Evolutionary conservation across 1,284 basidiomycete species (phyloP).

Genomic region (Earliella scabrosa): DNA sequence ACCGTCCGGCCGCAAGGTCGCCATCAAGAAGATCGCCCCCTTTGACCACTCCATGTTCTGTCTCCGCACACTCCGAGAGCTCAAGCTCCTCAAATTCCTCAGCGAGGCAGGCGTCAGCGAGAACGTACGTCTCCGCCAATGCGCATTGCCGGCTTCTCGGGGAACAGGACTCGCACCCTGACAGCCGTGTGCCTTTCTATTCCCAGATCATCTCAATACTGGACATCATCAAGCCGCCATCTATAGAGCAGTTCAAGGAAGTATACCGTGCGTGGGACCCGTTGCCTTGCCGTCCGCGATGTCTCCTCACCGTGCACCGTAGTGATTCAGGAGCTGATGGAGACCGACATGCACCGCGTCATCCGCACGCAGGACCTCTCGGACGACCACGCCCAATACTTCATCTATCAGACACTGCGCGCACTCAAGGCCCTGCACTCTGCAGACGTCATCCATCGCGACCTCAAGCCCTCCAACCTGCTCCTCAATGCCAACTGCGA

Average conservation of each 20-base stretch:
- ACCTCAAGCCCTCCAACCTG: slow-evolving; percentile 94
- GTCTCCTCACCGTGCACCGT: slow-evolving; percentile 10
- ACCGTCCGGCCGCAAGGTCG: slow-evolving; percentile 68
- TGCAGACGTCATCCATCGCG: slow-evolving; percentile 94
- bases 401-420: slow-evolving; percentile 80
- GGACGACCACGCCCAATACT: slow-evolving; percentile 82
- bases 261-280: slow-evolving; percentile 70
- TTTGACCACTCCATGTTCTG: slow-evolving; percentile 92
- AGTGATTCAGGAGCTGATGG: slow-evolving; percentile 81
- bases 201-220: slow-evolving; percentile 91
- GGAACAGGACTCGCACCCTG: background rate
- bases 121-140: slow-evolving; percentile 65
- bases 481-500: slow-evolving; percentile 97
- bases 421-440: slow-evolving; percentile 95
- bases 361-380: slow-evolving; percentile 82
- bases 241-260: slow-evolving; percentile 92
- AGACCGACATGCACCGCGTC: slow-evolving; percentile 75
- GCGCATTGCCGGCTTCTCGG: background rate
- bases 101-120: slow-evolving; percentile 91
- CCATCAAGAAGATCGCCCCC: slow-evolving; percentile 84
- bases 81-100: slow-evolving; percentile 90
- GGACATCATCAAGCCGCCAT: slow-evolving; percentile 91
- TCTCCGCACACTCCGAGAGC: slow-evolving; percentile 81
- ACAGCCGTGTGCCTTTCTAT: background rate
- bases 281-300: slow-evolving; percentile 3